A percentile compares a stretch with the other conserved stretches of the same genome.
phyloP scores from a whole-genome alignment of 768 basidiomycete genomes.

The Leccinum incarnatum region DNA sequence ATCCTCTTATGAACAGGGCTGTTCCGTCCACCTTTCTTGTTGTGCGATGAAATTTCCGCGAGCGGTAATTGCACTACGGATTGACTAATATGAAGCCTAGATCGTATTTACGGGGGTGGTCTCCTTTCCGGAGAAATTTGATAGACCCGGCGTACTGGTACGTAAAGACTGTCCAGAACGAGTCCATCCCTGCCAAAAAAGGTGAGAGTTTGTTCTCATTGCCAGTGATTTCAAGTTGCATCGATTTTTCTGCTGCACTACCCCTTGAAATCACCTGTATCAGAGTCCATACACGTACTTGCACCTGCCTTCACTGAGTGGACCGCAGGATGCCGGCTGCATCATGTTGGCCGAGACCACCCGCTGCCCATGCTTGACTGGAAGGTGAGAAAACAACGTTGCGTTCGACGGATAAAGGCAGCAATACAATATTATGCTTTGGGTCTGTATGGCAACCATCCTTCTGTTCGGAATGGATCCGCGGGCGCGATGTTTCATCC shows the following conservation, averaged over 20 bases:
- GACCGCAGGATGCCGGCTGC: constrained; percentile 4
- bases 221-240: constrained; percentile 3
- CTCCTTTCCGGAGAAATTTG: constrained; percentile 20
- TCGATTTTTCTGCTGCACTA: constrained; percentile 17
- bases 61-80: constrained; percentile 28
- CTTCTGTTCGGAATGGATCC: constrained; percentile 23
- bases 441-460: constrained; percentile 18
- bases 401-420: constrained; percentile 7
- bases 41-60: constrained; percentile 28
- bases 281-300: constrained; percentile 1
- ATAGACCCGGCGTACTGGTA: constrained; percentile 19
- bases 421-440: constrained; percentile 2
- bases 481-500: constrained; percentile 24
- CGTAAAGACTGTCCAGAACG: constrained; percentile 22
- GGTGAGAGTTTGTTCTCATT: constrained; percentile 19
- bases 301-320: neutral
- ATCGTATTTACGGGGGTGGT: constrained; percentile 20
- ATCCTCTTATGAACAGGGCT: constrained; percentile 8
- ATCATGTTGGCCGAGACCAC: constrained; percentile 7
- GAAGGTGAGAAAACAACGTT: constrained; percentile 17
- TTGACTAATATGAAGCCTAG: constrained; percentile 28
- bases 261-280: neutral
- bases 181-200: constrained; percentile 21
- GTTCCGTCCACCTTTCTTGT: constrained; percentile 24
- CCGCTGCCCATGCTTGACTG: constrained; percentile 11